Base-by-base conservation (phyloP, 225 moss, liverwort and hornwort species). In the Marchantia paleacea region DNA sequence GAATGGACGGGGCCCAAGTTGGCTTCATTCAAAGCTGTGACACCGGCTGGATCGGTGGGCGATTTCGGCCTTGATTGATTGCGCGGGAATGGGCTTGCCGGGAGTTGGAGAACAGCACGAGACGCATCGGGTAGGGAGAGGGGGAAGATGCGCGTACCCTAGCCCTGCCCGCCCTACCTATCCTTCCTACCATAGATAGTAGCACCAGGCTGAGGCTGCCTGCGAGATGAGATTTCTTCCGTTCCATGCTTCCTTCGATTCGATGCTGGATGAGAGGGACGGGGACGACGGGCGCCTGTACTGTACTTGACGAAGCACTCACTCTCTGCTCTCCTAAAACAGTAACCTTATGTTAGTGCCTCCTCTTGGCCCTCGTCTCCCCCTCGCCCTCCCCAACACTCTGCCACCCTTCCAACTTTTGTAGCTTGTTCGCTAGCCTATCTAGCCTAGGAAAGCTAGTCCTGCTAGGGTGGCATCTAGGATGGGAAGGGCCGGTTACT, bases 21-120 rank as follows among this genome's bases (percentile, higher is more conserved):
- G 9, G 0, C 49, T 50, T 48, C 48, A 72, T 49, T 13, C 71
- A 49, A 69, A 72, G 26, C 22, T 6, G 22, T 26, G 8, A 67
- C 2, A 72, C 71, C 48, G 71, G 71, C 71, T 72, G 10, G 71
- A 29, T 48, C 15, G 75, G 75, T 75, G 55, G 39, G 39, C n/a
- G n/a, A 10, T 6, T 12, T 52, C 55, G 28, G 39, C 47, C 5
- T 30, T 54, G 29, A 55, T 55, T 75, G 54, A 75, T 75, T 75
- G n/a, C 75, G 75, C 55, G 75, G 54, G 75, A 75, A 75, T 75
- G 28, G 54, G 75, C 51, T 67, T 75, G 75, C 75, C 54, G 75
- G 75, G 75, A 75, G 75, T 75, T 75, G 75, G 55, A 52, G 3
- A 72, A 72, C 72, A 72, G 51, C 39, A 39, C 39, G 39, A 39